Evolutionary conservation across 2,329 filamentous ascomycete genomes (phyloP).

Genomic region (Rutstroemia sp.): DNA sequence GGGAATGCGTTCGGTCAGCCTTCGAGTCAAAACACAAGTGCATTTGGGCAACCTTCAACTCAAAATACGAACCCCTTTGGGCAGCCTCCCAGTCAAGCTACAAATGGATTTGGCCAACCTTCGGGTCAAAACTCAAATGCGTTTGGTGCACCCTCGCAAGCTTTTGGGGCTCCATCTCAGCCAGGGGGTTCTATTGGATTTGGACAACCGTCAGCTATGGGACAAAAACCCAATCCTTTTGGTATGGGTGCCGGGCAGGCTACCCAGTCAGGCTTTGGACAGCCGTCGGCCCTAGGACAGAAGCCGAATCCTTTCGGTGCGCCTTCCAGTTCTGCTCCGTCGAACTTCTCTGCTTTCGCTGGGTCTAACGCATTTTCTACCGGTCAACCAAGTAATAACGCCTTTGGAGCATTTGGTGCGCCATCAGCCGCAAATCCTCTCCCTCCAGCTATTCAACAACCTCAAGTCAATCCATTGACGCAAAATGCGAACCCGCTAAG

Average conservation of each 20-base stretch:
- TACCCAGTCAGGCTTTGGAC: slow-evolving; percentile 31
- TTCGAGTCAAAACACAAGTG: slow-evolving; percentile 19
- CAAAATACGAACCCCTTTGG: slow-evolving; percentile 28
- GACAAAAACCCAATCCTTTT: slow-evolving; percentile 28
- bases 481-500: slow-evolving; percentile 7
- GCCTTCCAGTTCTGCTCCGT: slow-evolving; percentile 11
- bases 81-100: slow-evolving; percentile 15
- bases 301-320: slow-evolving; percentile 28
- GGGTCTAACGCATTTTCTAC: background rate
- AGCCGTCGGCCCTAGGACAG: slow-evolving; percentile 32
- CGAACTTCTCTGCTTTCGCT: slow-evolving; percentile 5
- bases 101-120: slow-evolving; percentile 31
- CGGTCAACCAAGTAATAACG: slow-evolving; percentile 2
- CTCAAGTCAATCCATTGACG: background rate
- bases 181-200: slow-evolving; percentile 29
- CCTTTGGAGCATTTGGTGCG: slow-evolving; percentile 7
- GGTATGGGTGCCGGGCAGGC: slow-evolving; percentile 13
- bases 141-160: slow-evolving; percentile 11
- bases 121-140: slow-evolving; percentile 30
- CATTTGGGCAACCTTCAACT: slow-evolving; percentile 33
- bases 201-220: slow-evolving; percentile 33
- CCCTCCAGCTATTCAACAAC: background rate
- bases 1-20: slow-evolving; percentile 28
- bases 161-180: slow-evolving; percentile 14
- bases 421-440: background rate